Percentiles rank a stretch among this genome's conserved stretches.
These are phyloP conservation scores for Hypoxylon sp. DNA, from an alignment of 2,329 filamentous ascomycete species.

Conservation along the genomic window DNA sequence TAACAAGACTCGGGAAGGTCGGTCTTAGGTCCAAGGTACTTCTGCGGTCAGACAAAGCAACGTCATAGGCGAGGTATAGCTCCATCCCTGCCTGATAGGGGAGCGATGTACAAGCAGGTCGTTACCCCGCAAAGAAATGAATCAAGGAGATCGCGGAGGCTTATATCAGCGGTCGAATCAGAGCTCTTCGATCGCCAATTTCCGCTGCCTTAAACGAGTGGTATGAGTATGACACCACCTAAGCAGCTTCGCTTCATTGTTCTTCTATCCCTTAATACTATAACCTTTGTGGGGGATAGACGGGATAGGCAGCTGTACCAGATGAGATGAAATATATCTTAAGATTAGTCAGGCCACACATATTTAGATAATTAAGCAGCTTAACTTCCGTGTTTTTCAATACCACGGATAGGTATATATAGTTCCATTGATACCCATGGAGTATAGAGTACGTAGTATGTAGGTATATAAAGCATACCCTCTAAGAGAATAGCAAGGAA, in stretches of 20 bases:
- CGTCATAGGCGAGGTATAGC: slow-evolving; percentile 44
- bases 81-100: slow-evolving; percentile 34
- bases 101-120: slow-evolving; percentile 38
- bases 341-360: slow-evolving; percentile 13
- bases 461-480: not conserved
- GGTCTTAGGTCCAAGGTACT: slow-evolving; percentile 24
- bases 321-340: slow-evolving; percentile 10
- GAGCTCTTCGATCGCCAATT: slow-evolving; percentile 43
- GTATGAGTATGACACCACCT: slow-evolving; percentile 43
- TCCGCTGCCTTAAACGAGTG: slow-evolving; percentile 32
- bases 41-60: slow-evolving; percentile 31
- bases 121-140: slow-evolving; percentile 50
- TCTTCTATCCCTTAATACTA: slow-evolving; percentile 2
- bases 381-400: not conserved
- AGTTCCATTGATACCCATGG: no score
- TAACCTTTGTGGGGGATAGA: slow-evolving; percentile 4
- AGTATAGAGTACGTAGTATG: not conserved
- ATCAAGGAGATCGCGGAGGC: slow-evolving; percentile 43
- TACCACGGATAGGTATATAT: no score
- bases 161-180: slow-evolving; percentile 42
- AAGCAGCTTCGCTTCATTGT: slow-evolving; percentile 25
- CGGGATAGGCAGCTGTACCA: not conserved
- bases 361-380: not conserved
- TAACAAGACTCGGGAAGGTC: slow-evolving; percentile 1
- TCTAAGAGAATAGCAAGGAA: not conserved